Conservation (phyloP, 257 asterid genomes). For the Mitragyna speciosa region DNA sequence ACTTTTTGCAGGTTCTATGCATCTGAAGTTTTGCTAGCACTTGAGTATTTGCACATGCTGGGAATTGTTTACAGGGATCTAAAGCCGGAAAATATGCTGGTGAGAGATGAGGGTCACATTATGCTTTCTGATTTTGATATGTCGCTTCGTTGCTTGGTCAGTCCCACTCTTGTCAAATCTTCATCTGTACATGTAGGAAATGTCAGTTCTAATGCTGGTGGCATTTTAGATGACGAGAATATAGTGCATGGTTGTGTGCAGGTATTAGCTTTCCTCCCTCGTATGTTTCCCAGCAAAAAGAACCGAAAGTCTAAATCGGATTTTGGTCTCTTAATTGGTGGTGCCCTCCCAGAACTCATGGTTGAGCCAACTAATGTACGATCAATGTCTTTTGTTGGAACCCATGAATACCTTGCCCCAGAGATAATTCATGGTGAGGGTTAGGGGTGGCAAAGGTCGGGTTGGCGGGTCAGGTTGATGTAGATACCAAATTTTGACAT, state of each 20-base stretch:
- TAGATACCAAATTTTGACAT: too few relatives aligned
- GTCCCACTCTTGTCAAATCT: constrained; percentile 81
- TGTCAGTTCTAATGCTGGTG: constrained; percentile 18
- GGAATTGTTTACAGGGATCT: constrained; percentile 90
- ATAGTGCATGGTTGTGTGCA: constrained; percentile 37
- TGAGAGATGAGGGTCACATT: constrained; percentile 86
- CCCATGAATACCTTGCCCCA: constrained; percentile 46
- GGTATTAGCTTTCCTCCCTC: constrained; percentile 36
- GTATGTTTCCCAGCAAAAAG: constrained; percentile 39
- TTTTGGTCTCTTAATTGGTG: constrained; percentile 40
- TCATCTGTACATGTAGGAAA: constrained; percentile 55
- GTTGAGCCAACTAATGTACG: constrained; percentile 50
- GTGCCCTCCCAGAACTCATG: constrained; percentile 45
- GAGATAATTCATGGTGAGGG: constrained; percentile 47
- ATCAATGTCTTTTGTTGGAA: constrained; percentile 48
- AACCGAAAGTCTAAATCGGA: constrained; percentile 46
- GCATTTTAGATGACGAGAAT: constrained; percentile 35
- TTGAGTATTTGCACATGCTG: constrained; percentile 91
- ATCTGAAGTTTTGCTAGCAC: constrained; percentile 73
- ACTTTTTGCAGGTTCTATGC: constrained; percentile 66
- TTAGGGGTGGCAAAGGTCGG: too few relatives aligned
- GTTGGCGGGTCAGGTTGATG: too few relatives aligned
- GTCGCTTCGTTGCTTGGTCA: constrained; percentile 88
- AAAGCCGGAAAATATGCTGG: constrained; percentile 89
- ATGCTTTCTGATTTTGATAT: constrained; percentile 95